Base-by-base conservation (phyloP, 176 grass and related monocot species). In the Oryza australiensis region DNA sequence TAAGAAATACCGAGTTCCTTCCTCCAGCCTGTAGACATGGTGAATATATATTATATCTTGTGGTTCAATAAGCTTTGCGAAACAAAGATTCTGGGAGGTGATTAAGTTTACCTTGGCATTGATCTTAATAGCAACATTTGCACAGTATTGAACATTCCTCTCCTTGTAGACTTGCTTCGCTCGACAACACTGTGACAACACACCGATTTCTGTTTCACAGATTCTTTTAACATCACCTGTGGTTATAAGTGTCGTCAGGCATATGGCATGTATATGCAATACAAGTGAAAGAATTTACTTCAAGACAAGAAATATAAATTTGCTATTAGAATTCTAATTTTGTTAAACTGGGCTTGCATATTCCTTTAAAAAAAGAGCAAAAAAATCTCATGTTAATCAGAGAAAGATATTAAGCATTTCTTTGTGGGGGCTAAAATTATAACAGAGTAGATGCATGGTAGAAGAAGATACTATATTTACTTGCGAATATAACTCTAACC, bases 91-190 rank as follows among this genome's bases (percentile, higher is more conserved):
- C 5, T 3, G 16, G 20, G 73, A 46, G 18, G 0, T 33, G 48
- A 26, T 24, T 27, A 28, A 46, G 24, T 59, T 85, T 63, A 94
- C 92, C 92, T 94, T 94, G 14, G 87, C 88, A 81, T 94, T 94
- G 64, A 94, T 91, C 72, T 94, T 94, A 11, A 94, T 29, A 77
- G 92, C 78, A 73, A 94, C 67, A 86, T 90, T 94, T 22, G 88
- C 91, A 12, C 90, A 40, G 49, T 76, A 86, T 0, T 76, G 16
- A 24, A 42, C 24, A 11, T 27, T 34, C 9, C 29, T 66, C 16
- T 16, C 48, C 51, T 34, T 23, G 55, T 1, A 7, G 9, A 88
- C 83, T 83, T 86, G 45, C 29, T 64, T 73, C 15, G 4, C 20
- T 26, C 73, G 66, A 55, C 92, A 94, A 68, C 86, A 94, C 72